These are phyloP conservation scores for Sicyos edulis DNA, from an alignment of 306 rosid genomes.

Conservation along the genomic window DNA sequence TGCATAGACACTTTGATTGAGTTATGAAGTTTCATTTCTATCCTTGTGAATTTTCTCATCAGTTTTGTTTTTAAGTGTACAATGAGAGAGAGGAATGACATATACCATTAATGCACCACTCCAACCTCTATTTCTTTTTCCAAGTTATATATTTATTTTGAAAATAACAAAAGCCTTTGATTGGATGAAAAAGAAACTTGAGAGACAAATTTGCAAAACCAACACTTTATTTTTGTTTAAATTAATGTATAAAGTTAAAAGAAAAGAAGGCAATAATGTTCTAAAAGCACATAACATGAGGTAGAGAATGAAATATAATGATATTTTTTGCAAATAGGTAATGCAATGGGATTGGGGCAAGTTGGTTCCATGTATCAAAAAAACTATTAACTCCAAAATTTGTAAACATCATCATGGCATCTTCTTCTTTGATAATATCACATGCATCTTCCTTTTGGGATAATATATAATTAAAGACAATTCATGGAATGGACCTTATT, in stretches of 20 bases:
- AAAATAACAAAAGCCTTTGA: too few species aligned
- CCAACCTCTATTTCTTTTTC: not conserved
- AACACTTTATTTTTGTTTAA: too few species aligned
- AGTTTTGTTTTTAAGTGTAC: not conserved
- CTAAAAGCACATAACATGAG: too few species aligned
- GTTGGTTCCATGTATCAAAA: not conserved
- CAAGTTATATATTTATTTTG: not conserved
- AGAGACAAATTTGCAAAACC: too few species aligned
- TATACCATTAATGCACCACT: not conserved
- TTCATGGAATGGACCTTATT: not conserved
- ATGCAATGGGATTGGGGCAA: too few species aligned
- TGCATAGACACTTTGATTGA: not conserved
- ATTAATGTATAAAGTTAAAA: too few species aligned
- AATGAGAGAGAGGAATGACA: not conserved
- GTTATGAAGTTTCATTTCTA: slow-evolving; percentile 5
- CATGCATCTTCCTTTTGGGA: slow-evolving; percentile 5
- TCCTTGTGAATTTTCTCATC: not conserved
- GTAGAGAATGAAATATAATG: too few species aligned
- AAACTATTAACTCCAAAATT: slow-evolving; percentile 2
- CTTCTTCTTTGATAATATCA: not conserved
- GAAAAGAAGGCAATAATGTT: too few species aligned
- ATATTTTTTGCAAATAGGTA: too few species aligned
- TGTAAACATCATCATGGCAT: not conserved
- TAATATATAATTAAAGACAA: not conserved
- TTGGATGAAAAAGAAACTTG: too few species aligned